phyloP scores from a whole-genome alignment of 352 stramenopile genomes.

The Phytopythium chamaehyphon region DNA sequence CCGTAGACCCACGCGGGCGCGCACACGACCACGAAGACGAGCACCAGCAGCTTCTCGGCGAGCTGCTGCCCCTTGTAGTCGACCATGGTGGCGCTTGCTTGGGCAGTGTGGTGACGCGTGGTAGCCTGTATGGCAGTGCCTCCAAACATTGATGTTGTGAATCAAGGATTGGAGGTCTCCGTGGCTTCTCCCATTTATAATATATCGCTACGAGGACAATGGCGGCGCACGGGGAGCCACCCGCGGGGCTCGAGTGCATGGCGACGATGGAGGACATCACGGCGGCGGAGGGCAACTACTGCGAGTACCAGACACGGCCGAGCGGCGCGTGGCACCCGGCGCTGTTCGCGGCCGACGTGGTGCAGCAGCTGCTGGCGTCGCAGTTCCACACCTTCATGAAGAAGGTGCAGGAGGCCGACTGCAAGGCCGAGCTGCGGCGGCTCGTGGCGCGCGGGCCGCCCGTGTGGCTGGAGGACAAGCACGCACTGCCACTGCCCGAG shows the following conservation, averaged over 20 bases:
- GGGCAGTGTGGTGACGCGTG: background rate
- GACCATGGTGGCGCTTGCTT: constrained; percentile 56
- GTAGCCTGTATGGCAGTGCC: background rate
- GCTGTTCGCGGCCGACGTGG: constrained; percentile 67
- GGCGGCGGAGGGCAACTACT: constrained; percentile 83
- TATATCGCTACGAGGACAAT: constrained; percentile 16
- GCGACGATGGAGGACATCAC: constrained; percentile 96
- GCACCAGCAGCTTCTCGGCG: constrained; percentile 54
- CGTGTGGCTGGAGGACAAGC: constrained; percentile 91
- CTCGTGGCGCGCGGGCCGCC: constrained; percentile 88
- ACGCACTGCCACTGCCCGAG: constrained; percentile 84
- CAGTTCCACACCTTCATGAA: constrained; percentile 94
- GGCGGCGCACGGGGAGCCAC: constrained; percentile 68
- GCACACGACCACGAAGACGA: constrained; percentile 75
- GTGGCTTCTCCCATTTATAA: too few species aligned
- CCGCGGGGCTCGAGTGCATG: constrained; percentile 88
- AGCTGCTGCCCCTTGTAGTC: constrained; percentile 84
- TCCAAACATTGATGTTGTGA: too few species aligned
- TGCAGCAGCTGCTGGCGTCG: constrained; percentile 79
- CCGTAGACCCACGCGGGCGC: constrained; percentile 81
- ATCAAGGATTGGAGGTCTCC: too few species aligned
- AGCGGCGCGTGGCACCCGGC: constrained; percentile 87
- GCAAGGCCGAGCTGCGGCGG: constrained; percentile 92
- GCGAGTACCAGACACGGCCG: constrained; percentile 91
- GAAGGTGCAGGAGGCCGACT: constrained; percentile 91